Conservation (phyloP, 163 green algal genomes). For the Volvox carteri region DNA sequence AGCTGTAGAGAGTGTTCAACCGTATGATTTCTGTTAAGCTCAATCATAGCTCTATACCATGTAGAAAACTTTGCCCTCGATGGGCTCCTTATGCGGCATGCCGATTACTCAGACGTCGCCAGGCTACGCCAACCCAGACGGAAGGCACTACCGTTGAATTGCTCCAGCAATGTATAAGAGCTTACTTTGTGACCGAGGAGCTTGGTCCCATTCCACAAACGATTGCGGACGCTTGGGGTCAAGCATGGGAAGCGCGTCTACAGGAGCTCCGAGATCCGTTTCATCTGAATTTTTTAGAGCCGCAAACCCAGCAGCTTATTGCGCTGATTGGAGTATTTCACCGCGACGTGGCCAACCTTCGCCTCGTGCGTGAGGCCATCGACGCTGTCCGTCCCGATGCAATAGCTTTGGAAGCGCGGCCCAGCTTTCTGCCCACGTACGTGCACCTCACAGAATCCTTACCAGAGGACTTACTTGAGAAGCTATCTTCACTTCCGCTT, state of each 20-base stretch:
- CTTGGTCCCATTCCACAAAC: neutral
- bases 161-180: neutral
- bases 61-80: no score
- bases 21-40: no score
- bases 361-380: conserved; percentile 8
- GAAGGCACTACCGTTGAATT: no score
- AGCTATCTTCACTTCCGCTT: neutral
- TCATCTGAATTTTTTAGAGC: neutral
- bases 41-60: no score
- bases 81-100: no score
- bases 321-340: conserved; percentile 2
- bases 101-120: no score
- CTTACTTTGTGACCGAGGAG: neutral
- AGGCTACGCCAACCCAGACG: no score
- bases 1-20: no score
- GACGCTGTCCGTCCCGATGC: neutral
- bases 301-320: neutral
- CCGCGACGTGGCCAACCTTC: conserved; percentile 14
- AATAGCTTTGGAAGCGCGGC: conserved; percentile 4
- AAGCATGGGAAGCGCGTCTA: neutral
- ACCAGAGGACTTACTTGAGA: neutral
- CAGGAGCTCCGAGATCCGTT: neutral
- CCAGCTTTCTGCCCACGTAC: conserved; percentile 15
- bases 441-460: neutral
- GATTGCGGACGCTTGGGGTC: neutral